phyloP scores from a whole-genome alignment of 805 yeast genomes.

The Saccharomycopsis selenospora region DNA sequence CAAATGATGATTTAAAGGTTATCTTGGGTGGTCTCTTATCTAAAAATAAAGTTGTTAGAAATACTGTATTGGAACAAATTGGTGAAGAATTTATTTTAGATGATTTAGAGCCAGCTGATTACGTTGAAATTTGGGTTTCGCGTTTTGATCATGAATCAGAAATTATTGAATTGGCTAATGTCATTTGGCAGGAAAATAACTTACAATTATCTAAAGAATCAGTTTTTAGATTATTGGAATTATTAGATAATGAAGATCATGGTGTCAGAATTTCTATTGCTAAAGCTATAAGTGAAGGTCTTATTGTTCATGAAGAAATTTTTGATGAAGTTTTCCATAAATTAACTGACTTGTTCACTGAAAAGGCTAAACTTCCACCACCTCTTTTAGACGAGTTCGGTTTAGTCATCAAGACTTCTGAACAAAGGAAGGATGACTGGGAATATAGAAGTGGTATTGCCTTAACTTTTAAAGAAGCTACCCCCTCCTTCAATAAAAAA shows the following conservation, averaged over 20 bases:
- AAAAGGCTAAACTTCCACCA: slow-evolving; percentile 64
- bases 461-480: slow-evolving; percentile 51
- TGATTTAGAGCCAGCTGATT: slow-evolving; percentile 35
- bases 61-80: slow-evolving; percentile 71
- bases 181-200: slow-evolving; percentile 80
- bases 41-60: slow-evolving; percentile 64
- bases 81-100: slow-evolving; percentile 75
- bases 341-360: slow-evolving; percentile 50
- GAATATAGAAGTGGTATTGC: slow-evolving; percentile 81
- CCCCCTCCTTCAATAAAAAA: slow-evolving; percentile 33
- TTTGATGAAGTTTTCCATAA: slow-evolving; percentile 33
- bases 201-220: slow-evolving; percentile 41
- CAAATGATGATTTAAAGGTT: slow-evolving; percentile 48
- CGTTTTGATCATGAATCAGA: slow-evolving; percentile 63
- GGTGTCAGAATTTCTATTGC: slow-evolving; percentile 73
- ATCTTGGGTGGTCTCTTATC: slow-evolving; percentile 49
- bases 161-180: slow-evolving; percentile 58
- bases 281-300: slow-evolving; percentile 55
- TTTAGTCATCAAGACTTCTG: slow-evolving; percentile 53
- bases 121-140: slow-evolving; percentile 70
- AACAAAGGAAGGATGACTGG: slow-evolving; percentile 70
- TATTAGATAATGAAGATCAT: slow-evolving; percentile 47
- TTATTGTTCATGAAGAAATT: slow-evolving; percentile 27
- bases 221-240: slow-evolving; percentile 41
- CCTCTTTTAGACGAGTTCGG: slow-evolving; percentile 77